Evolutionary conservation across 179 eudicot species (phyloP).

Genomic region (Vitellaria paradoxa): DNA sequence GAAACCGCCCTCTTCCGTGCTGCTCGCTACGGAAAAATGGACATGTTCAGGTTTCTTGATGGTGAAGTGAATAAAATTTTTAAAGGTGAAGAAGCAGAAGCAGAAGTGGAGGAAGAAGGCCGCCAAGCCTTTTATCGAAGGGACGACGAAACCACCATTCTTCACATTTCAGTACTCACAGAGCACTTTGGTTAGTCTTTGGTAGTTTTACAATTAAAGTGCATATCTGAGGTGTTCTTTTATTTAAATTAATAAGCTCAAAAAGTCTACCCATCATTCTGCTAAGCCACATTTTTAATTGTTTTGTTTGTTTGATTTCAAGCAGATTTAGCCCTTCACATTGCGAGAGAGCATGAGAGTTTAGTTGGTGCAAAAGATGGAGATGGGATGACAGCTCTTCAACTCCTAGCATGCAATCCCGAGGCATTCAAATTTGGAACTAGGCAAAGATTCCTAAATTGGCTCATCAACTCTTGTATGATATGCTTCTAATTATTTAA

Average conservation of each 20-base stretch:
- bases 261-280: too few relatives aligned
- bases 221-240: too few relatives aligned
- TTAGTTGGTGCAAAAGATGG: background rate
- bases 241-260: too few relatives aligned
- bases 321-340: background rate
- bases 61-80: background rate
- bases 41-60: conserved; percentile 10
- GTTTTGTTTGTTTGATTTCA: too few relatives aligned
- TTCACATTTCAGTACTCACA: conserved; percentile 7
- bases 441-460: background rate
- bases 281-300: too few relatives aligned
- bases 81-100: background rate
- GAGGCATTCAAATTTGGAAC: background rate
- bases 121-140: background rate
- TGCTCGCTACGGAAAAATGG: conserved; percentile 6
- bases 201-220: too few relatives aligned
- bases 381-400: conserved; percentile 6
- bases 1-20: conserved; percentile 14
- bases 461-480: background rate
- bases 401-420: background rate
- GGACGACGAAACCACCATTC: background rate
- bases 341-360: background rate
- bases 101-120: background rate
- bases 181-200: conserved; percentile 11
- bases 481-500: background rate